Base-by-base conservation (phyloP, 1,139 yeast genomes). In the Saccharomyces hybrid region DNA sequence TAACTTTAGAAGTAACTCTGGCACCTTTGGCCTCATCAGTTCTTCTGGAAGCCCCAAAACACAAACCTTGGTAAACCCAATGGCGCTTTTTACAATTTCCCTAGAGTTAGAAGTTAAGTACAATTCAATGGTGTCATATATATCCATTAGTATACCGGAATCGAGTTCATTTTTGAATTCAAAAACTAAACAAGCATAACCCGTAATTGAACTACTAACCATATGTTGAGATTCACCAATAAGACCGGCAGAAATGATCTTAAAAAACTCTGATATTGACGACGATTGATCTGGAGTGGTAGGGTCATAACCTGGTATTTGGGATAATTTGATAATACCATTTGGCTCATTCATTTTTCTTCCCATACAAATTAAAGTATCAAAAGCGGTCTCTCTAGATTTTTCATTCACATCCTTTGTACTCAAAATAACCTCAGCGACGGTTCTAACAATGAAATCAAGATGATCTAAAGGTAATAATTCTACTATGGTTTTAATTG, bases 331-430 rank as follows among this genome's bases (percentile, higher is more conserved):
- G 55, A 93, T 78, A 2, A 78, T 63, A 49, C 96, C 96, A 48
- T 77, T 74, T 48, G 75, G 72, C 51, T 70, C 73, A 27, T 64
- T 61, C 91, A 91, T 86, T 61, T 79, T 83, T 50, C 81, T 74
- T 57, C 95, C 98, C 91, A 91, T 89, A 52, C 81, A 78, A 52
- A 89, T 83, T 59, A 93, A 78, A 46, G 88, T 78, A 53, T 80
- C 80, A 69, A 86, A 93, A 0, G 98, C 86, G 41, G 84, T 77
- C 58, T 85, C 88, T 70, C 99, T 82, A 2, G 97, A 84, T 73
- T 89, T 87, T 71, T 91, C 98, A 68, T 93, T 93, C 52, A 83
- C 84, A 69, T 90, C 97, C 71, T 93, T 93, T n/a, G 97, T 90
- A 41, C 90, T 84, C 67, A 95, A 76, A 55, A 93, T 91, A 25